Conservation (phyloP, 2,329 filamentous ascomycete genomes). For the Aspergillus luchuensis region DNA sequence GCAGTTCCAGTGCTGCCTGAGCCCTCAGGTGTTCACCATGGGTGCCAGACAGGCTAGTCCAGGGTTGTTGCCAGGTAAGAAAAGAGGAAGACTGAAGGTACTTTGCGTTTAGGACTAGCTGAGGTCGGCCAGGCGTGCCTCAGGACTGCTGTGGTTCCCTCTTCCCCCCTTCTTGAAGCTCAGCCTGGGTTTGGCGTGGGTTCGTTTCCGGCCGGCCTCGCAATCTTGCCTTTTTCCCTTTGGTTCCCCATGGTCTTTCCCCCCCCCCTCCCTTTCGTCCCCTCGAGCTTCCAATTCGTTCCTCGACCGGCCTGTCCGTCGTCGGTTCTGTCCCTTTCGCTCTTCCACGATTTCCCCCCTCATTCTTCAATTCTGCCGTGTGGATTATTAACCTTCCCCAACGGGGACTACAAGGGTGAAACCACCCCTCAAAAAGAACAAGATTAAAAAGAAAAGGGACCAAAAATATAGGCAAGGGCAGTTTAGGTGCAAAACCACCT, state of each 20-base stretch:
- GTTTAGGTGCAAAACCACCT: background rate
- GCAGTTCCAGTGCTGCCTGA: slow-evolving; percentile 12
- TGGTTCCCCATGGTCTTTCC: slow-evolving; percentile 11
- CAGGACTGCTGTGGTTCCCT: background rate
- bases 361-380: background rate
- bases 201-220: slow-evolving; percentile 18
- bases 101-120: too few relatives aligned
- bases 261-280: slow-evolving; percentile 4
- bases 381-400: background rate
- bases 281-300: slow-evolving; percentile 14
- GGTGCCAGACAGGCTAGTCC: background rate
- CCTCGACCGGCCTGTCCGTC: slow-evolving; percentile 11
- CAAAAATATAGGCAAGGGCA: background rate
- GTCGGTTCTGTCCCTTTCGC: slow-evolving; percentile 7
- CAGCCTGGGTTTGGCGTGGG: slow-evolving; percentile 6
- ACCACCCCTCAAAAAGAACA: background rate
- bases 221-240: slow-evolving; percentile 12
- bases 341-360: background rate
- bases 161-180: background rate
- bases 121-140: background rate
- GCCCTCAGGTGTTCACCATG: slow-evolving; percentile 10
- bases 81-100: background rate
- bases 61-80: background rate
- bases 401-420: background rate
- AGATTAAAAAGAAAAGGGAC: background rate